phyloP scores from a whole-genome alignment of 2,329 filamentous ascomycete species.

The Calonectria crousiana region DNA sequence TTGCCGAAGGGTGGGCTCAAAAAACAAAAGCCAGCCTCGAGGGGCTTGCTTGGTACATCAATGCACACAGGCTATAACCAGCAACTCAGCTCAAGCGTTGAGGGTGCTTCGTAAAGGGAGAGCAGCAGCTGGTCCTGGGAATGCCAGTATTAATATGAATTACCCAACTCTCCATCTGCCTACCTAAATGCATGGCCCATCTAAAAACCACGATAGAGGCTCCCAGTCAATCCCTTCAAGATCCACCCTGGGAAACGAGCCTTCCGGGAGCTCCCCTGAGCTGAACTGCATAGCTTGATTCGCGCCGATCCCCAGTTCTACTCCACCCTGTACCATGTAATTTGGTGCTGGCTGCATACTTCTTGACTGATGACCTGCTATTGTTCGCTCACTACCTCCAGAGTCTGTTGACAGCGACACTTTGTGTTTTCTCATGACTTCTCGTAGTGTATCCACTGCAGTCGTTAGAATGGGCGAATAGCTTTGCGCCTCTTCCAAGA shows the following conservation, averaged over 20 bases:
- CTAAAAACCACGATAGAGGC: constrained; percentile 1
- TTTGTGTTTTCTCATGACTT: constrained; percentile 49
- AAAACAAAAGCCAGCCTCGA: no score
- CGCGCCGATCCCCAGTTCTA: background rate
- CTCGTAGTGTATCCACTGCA: constrained; percentile 45
- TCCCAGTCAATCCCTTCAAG: background rate
- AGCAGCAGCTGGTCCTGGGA: background rate
- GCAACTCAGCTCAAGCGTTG: background rate
- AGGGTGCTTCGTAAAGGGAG: background rate
- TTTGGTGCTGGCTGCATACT: background rate
- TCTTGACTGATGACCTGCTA: background rate
- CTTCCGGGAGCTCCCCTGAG: background rate
- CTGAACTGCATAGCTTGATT: background rate
- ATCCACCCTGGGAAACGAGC: background rate
- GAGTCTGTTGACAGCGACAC: constrained; percentile 28
- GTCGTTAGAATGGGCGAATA: constrained; percentile 44
- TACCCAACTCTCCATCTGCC: no score
- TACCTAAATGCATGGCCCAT: background rate
- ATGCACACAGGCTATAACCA: background rate
- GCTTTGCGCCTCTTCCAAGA: constrained; percentile 46
- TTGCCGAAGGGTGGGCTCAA: background rate
- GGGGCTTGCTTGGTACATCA: no score
- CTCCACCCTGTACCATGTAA: background rate
- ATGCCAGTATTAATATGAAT: background rate
- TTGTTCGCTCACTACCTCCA: background rate